These are phyloP conservation scores for Candida saitoana DNA, from an alignment of 805 yeast genomes.

Conservation along the genomic window DNA sequence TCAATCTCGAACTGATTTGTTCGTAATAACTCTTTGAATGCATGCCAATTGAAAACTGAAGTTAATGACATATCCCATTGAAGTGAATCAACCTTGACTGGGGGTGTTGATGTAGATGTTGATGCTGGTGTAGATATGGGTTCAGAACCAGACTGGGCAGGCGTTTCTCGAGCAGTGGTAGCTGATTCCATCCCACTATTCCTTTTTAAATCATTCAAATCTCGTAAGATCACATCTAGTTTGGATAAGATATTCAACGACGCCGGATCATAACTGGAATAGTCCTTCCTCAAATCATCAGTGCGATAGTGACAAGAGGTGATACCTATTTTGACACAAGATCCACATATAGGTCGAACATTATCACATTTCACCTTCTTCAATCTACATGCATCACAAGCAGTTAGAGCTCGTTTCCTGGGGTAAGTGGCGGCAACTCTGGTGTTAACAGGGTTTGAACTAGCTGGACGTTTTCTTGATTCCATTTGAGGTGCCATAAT, in stretches of 20 bases:
- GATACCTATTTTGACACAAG: conserved; percentile 27
- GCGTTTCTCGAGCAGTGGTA: neutral
- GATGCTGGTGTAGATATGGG: neutral
- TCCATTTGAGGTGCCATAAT: neutral
- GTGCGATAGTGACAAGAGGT: conserved; percentile 25
- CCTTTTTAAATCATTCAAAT: conserved; percentile 16
- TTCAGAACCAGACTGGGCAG: neutral
- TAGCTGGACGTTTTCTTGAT: conserved; percentile 8
- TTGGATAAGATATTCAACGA: conserved; percentile 24
- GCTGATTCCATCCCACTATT: neutral
- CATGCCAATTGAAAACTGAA: conserved; percentile 27
- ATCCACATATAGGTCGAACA: conserved; percentile 30
- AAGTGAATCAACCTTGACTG: conserved; percentile 1
- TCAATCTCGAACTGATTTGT: conserved; percentile 11
- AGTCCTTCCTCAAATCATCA: conserved; percentile 21
- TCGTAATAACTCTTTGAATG: conserved; percentile 13
- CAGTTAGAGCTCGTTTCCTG: conserved; percentile 32
- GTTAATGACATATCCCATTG: conserved; percentile 35
- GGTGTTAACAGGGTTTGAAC: conserved; percentile 13
- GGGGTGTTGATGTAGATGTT: neutral
- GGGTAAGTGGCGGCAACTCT: conserved; percentile 12
- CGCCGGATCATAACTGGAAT: conserved; percentile 21
- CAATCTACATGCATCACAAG: conserved; percentile 34
- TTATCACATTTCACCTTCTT: conserved; percentile 38
- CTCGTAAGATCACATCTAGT: conserved; percentile 26